Conservation (phyloP, 164 flowering plant species). For the Euptelea pleiosperma region DNA sequence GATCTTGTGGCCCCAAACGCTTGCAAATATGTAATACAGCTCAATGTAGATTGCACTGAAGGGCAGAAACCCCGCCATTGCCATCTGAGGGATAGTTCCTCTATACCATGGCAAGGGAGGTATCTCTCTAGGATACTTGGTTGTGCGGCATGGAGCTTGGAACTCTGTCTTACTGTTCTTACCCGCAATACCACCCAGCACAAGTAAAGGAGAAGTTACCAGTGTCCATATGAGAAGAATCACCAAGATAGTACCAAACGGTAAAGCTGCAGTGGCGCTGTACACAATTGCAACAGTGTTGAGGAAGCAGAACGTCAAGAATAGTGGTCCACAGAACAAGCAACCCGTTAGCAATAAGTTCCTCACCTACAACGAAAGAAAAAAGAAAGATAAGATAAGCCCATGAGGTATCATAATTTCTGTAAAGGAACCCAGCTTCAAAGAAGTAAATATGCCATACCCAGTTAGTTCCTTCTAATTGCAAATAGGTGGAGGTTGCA, state of each 20-base stretch:
- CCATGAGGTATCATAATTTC: background rate
- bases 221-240: conserved; percentile 33
- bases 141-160: conserved; percentile 35
- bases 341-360: conserved; percentile 32
- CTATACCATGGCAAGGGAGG: conserved; percentile 43
- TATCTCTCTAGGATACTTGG: conserved; percentile 37
- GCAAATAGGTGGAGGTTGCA: conserved; percentile 33
- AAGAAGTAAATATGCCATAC: conserved; percentile 11
- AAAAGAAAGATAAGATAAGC: background rate
- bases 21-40: conserved; percentile 39
- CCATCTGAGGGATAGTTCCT: conserved; percentile 41
- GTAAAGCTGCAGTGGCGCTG: conserved; percentile 33
- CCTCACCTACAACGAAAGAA: conserved; percentile 25
- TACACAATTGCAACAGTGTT: conserved; percentile 31
- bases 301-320: conserved; percentile 32
- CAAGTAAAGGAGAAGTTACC: conserved; percentile 29
- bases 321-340: conserved; percentile 31
- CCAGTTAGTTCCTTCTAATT: conserved; percentile 43
- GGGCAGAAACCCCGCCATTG: conserved; percentile 43
- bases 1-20: conserved; percentile 43
- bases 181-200: conserved; percentile 30
- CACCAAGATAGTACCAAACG: conserved; percentile 32
- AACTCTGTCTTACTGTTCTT: conserved; percentile 30
- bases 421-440: background rate
- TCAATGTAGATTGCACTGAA: conserved; percentile 43